Evolutionary conservation across 305 asterid species (phyloP).

Genomic region (Stenogyne calaminthoides): DNA sequence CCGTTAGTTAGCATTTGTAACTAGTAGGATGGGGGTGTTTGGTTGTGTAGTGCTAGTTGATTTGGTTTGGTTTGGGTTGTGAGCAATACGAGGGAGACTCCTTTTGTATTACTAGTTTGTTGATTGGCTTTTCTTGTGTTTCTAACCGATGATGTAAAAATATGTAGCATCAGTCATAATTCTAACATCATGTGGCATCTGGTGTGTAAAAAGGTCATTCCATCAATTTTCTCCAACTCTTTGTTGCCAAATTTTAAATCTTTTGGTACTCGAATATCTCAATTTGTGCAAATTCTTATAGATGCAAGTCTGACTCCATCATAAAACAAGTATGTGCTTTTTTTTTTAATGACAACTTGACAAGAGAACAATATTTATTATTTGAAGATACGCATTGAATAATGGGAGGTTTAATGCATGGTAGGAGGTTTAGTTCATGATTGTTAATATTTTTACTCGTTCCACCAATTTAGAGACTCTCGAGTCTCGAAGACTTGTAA

Average conservation of each 20-base stretch:
- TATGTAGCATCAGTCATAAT: conserved; percentile 18
- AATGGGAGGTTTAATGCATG: too few species aligned
- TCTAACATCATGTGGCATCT: background rate
- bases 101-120: background rate
- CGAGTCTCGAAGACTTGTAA: too few species aligned
- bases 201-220: conserved; percentile 20
- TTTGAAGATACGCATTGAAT: too few species aligned
- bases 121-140: conserved; percentile 25
- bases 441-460: too few species aligned
- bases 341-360: too few species aligned
- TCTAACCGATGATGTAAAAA: conserved; percentile 26
- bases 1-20: conserved; percentile 29
- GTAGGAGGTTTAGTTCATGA: too few species aligned
- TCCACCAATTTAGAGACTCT: too few species aligned
- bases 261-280: background rate
- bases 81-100: conserved; percentile 11
- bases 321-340: too few species aligned
- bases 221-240: background rate
- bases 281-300: background rate
- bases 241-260: background rate
- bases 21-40: conserved; percentile 28
- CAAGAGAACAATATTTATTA: too few species aligned
- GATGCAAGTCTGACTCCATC: background rate
- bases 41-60: conserved; percentile 38
- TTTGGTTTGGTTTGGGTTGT: conserved; percentile 25